Evolutionary conservation across 306 rosid species (phyloP).

Genomic region (Alnus glutinosa): DNA sequence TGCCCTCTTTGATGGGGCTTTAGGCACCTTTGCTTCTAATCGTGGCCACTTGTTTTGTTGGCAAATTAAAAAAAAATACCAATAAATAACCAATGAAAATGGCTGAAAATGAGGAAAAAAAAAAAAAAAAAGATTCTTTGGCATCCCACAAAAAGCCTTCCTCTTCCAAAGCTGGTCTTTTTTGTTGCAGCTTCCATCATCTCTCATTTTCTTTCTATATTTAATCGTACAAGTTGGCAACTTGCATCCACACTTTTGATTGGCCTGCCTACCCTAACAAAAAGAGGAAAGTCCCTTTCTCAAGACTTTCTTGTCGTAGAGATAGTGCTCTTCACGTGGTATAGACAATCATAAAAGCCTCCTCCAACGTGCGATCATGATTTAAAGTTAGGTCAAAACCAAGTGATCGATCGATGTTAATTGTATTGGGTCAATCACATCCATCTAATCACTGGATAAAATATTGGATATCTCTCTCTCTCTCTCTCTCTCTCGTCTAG

Average conservation of each 20-base stretch:
- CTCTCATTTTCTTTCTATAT: not conserved
- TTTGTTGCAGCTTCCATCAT: too few species aligned
- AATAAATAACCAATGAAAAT: constrained; percentile 24
- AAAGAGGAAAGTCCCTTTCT: constrained; percentile 40
- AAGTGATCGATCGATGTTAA: not conserved
- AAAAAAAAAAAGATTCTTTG: constrained; percentile 27
- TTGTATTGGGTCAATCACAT: constrained; percentile 13
- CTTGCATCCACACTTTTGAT: constrained; percentile 30
- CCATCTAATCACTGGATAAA: constrained; percentile 5
- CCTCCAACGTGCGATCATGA: constrained; percentile 12
- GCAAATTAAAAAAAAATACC: not conserved
- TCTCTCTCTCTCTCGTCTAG: too few species aligned
- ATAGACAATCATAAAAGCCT: not conserved
- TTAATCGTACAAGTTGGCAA: constrained; percentile 50
- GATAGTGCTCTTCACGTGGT: constrained; percentile 52
- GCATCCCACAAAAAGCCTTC: constrained; percentile 13
- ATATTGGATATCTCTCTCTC: too few species aligned
- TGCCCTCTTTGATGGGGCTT: not conserved
- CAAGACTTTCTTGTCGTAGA: constrained; percentile 32
- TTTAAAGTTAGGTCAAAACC: constrained; percentile 13
- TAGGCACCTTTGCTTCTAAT: constrained; percentile 2
- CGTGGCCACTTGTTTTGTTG: not conserved
- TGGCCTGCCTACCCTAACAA: constrained; percentile 29
- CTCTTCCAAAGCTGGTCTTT: too few species aligned
- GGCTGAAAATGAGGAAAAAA: constrained; percentile 11